Evolutionary conservation across 2,329 filamentous ascomycete species (phyloP).

Genomic region (Diplodia mutila): DNA sequence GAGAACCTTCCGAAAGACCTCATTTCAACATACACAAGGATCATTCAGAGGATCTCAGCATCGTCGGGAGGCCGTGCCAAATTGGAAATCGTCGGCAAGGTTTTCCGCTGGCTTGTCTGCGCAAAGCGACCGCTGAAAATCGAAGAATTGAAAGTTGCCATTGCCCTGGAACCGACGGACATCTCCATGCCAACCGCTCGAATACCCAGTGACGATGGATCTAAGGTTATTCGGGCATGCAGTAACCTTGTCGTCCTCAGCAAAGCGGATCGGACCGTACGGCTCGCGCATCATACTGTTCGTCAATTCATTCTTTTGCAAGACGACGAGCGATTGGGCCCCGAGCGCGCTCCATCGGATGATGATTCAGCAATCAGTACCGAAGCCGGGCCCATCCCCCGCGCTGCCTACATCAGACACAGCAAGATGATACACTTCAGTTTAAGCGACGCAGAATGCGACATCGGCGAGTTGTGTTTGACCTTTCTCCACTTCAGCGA

Average conservation of each 20-base stretch:
- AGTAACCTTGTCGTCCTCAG: conserved; percentile 28
- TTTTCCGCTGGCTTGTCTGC: conserved; percentile 30
- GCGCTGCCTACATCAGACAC: not conserved
- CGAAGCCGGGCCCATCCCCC: not conserved
- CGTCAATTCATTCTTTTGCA: conserved; percentile 27
- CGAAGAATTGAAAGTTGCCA: conserved; percentile 32
- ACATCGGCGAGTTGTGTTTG: conserved; percentile 44
- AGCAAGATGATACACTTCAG: conserved; percentile 29
- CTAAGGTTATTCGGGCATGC: conserved; percentile 26
- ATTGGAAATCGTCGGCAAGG: conserved; percentile 24
- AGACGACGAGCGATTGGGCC: not conserved
- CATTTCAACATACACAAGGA: conserved; percentile 33
- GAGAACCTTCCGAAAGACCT: conserved; percentile 34
- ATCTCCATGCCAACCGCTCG: conserved; percentile 26
- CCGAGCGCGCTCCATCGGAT: not conserved
- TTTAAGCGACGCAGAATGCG: conserved; percentile 33
- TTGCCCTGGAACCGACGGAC: conserved; percentile 28
- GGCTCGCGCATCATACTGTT: conserved; percentile 31
- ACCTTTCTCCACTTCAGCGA: conserved; percentile 48
- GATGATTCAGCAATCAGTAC: not conserved
- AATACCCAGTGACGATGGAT: conserved; percentile 8
- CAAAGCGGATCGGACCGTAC: conserved; percentile 25
- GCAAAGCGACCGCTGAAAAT: conserved; percentile 30
- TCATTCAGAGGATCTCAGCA: conserved; percentile 25
- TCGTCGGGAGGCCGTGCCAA: conserved; percentile 18